phyloP scores from a whole-genome alignment of 2,329 filamentous ascomycete genomes.

The Zalaria obscura region DNA sequence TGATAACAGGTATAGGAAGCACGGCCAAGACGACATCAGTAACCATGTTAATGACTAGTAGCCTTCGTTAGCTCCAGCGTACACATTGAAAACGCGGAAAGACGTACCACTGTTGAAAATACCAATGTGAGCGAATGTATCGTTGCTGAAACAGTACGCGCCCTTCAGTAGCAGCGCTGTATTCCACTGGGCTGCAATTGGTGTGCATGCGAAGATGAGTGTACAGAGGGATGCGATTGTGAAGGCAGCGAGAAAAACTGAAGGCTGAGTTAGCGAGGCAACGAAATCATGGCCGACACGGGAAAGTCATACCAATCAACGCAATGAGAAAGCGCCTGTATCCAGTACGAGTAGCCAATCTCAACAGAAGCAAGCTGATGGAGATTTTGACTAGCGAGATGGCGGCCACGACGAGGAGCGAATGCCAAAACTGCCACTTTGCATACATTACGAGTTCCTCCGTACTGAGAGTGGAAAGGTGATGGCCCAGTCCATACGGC shows the following conservation, averaged over 20 bases:
- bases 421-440: conserved; percentile 32
- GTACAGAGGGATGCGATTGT: conserved; percentile 30
- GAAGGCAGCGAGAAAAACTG: conserved; percentile 29
- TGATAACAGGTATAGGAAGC: conserved; percentile 28
- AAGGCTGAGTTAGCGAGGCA: conserved; percentile 6
- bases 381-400: conserved; percentile 34
- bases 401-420: conserved; percentile 31
- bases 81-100: conserved; percentile 5
- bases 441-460: conserved; percentile 21
- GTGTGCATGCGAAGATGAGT: conserved; percentile 33
- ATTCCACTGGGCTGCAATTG: conserved; percentile 30
- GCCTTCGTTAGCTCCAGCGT: not conserved
- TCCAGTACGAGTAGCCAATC: conserved; percentile 24
- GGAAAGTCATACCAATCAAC: conserved; percentile 24
- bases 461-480: conserved; percentile 15
- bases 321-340: conserved; percentile 28
- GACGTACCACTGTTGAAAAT: conserved; percentile 29
- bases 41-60: conserved; percentile 21
- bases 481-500: conserved; percentile 33
- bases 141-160: conserved; percentile 28
- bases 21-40: conserved; percentile 27
- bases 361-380: conserved; percentile 30
- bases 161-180: conserved; percentile 12
- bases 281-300: not conserved
- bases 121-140: conserved; percentile 28